Percentiles rank a stretch among this genome's conserved stretches.
These are phyloP conservation scores for Flaveria trinervia DNA, from an alignment of 129 eudicot genomes.

Conservation along the genomic window DNA sequence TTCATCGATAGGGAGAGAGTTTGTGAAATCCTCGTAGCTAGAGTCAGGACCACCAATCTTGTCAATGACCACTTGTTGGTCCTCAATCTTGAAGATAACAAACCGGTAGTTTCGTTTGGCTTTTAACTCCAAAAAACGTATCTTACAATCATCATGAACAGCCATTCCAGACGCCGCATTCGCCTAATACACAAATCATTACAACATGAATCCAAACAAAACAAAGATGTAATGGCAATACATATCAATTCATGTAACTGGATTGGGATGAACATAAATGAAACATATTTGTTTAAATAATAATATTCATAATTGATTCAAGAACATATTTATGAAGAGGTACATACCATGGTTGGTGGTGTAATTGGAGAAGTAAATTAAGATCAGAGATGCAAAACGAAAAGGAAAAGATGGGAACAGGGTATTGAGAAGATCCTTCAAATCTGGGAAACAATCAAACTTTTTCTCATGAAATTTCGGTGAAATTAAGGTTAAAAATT, in stretches of 20 bases:
- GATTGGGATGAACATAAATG: constrained; percentile 11
- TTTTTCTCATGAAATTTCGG: constrained; percentile 31
- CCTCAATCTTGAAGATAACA: constrained; percentile 66
- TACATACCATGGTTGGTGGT: constrained; percentile 53
- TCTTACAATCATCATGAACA: constrained; percentile 80
- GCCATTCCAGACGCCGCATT: constrained; percentile 87
- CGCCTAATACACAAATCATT: constrained; percentile 54
- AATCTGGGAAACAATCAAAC: constrained; percentile 38
- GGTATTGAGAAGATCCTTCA: constrained; percentile 44
- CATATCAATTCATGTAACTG: neutral
- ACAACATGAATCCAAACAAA: constrained; percentile 18
- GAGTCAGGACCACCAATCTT: constrained; percentile 67
- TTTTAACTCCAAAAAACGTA: constrained; percentile 71
- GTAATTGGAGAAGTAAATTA: constrained; percentile 22
- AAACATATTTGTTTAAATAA: neutral
- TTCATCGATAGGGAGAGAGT: constrained; percentile 74
- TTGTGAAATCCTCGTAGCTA: constrained; percentile 73
- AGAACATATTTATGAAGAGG: constrained; percentile 19
- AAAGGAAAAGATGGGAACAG: constrained; percentile 11
- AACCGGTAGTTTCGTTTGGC: constrained; percentile 67
- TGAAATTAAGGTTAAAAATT: constrained; percentile 34
- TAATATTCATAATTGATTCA: neutral
- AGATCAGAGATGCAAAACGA: constrained; percentile 25
- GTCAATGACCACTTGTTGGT: constrained; percentile 71
- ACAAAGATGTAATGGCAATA: neutral